Evolutionary conservation across 1,139 yeast species (phyloP).

Genomic region (Candida anutae): DNA sequence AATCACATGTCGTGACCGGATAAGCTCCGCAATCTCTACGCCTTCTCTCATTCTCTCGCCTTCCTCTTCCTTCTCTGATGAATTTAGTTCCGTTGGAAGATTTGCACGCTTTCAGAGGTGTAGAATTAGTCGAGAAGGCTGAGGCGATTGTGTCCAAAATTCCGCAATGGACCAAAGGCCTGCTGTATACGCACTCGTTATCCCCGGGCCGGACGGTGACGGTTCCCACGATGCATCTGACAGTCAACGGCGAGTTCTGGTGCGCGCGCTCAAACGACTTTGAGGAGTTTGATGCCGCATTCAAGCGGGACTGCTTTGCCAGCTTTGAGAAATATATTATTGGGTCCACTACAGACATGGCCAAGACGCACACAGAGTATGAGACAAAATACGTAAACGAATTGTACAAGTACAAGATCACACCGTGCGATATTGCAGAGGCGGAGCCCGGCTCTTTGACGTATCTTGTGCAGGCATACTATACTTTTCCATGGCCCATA

Average conservation of each 20-base stretch:
- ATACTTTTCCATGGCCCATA: constrained; percentile 45
- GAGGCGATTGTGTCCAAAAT: constrained; percentile 9
- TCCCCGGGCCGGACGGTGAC: constrained; percentile 6
- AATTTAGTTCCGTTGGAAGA: constrained; percentile 8
- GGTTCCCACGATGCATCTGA: constrained; percentile 11
- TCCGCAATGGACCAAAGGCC: constrained; percentile 8
- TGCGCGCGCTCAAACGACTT: constrained; percentile 14
- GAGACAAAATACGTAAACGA: constrained; percentile 29
- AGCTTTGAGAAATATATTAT: constrained; percentile 10
- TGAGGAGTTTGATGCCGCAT: constrained; percentile 8
- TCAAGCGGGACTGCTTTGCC: constrained; percentile 9
- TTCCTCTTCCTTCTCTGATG: not conserved
- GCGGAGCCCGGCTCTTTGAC: constrained; percentile 7
- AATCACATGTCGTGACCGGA: too few species aligned
- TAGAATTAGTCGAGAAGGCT: constrained; percentile 8
- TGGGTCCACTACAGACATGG: constrained; percentile 12
- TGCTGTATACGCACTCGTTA: constrained; percentile 2
- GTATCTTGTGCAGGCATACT: constrained; percentile 26
- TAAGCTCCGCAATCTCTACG: too few species aligned
- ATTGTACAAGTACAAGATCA: constrained; percentile 16
- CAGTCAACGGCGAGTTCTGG: constrained; percentile 15
- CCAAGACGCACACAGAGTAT: constrained; percentile 25
- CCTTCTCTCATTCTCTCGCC: too few species aligned
- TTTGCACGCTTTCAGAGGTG: constrained; percentile 8
- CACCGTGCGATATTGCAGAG: constrained; percentile 8